Percentiles rank a stretch among this genome's conserved stretches.
Conservation (phyloP, 1,139 yeast genomes). For the Martiniozyma asiatica region DNA sequence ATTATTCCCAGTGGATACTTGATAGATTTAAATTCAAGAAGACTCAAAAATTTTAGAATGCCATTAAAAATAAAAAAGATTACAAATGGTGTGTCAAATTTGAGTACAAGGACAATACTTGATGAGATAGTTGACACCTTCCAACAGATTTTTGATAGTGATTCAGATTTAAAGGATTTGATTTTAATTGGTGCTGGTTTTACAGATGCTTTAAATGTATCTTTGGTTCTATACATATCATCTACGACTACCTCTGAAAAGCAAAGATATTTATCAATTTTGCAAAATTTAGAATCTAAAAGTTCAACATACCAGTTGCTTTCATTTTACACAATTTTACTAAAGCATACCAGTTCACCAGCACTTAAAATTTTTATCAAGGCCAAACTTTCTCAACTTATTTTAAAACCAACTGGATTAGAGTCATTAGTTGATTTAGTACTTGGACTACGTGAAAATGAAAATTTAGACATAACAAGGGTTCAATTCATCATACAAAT, state of each 20-base stretch:
- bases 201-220: slow-evolving; percentile 50
- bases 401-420: slow-evolving; percentile 45
- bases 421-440: slow-evolving; percentile 62
- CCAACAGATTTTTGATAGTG: slow-evolving; percentile 24
- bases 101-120: slow-evolving; percentile 20
- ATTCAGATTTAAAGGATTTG: slow-evolving; percentile 43
- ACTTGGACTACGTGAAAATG: slow-evolving; percentile 65
- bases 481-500: slow-evolving; percentile 55
- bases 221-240: slow-evolving; percentile 38
- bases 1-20: slow-evolving; percentile 46
- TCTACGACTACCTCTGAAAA: slow-evolving; percentile 13
- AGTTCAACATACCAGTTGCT: slow-evolving; percentile 54
- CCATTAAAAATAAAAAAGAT: slow-evolving; percentile 10
- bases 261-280: slow-evolving; percentile 4
- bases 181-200: slow-evolving; percentile 60
- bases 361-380: slow-evolving; percentile 13
- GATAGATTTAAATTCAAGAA: slow-evolving; percentile 52
- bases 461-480: slow-evolving; percentile 52
- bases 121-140: slow-evolving; percentile 27
- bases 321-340: slow-evolving; percentile 40
- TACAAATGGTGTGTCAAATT: not conserved
- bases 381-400: slow-evolving; percentile 41
- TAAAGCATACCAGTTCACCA: slow-evolving; percentile 22
- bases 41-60: slow-evolving; percentile 33
- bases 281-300: slow-evolving; percentile 28